Evolutionary conservation across 495 filamentous ascomycete species (phyloP).

Genomic region (Evernia prunastri): DNA sequence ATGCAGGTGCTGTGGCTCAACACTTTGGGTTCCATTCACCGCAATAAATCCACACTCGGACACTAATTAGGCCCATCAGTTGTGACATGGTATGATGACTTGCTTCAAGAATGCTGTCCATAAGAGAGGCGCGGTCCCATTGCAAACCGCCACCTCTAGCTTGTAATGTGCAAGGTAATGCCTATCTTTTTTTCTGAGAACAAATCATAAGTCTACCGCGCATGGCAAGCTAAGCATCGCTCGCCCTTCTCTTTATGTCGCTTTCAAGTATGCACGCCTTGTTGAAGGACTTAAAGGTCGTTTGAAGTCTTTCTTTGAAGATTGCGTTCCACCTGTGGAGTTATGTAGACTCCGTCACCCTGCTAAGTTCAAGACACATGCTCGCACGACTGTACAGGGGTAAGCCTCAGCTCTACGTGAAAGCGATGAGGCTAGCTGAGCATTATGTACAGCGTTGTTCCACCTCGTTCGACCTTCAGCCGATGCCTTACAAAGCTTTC

Average conservation of each 20-base stretch:
- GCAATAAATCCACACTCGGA: conserved; percentile 1
- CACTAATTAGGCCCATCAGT: not conserved
- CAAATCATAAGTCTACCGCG: not conserved
- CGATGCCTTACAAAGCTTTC: not conserved
- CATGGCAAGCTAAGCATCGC: conserved; percentile 15
- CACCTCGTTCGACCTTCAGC: not conserved
- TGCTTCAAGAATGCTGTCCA: conserved; percentile 6
- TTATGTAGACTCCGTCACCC: not conserved
- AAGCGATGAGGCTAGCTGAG: conserved; percentile 4
- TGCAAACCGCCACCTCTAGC: not conserved
- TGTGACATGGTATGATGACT: not conserved
- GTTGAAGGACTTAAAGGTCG: conserved; percentile 24
- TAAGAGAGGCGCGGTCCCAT: conserved; percentile 11
- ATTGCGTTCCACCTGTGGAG: conserved; percentile 1
- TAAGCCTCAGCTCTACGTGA: conserved; percentile 2
- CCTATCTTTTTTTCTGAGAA: not conserved
- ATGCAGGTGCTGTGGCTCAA: conserved; percentile 9
- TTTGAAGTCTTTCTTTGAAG: conserved; percentile 18
- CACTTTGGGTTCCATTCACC: not conserved
- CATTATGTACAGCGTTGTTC: not conserved
- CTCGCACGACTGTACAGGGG: conserved; percentile 7
- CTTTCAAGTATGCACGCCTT: conserved; percentile 23
- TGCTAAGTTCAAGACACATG: conserved; percentile 8
- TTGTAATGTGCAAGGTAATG: conserved; percentile 8
- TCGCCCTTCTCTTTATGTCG: conserved; percentile 22